Evolutionary conservation across 2,329 filamentous ascomycete species (phyloP).

Genomic region (Alternaria incomplexa): DNA sequence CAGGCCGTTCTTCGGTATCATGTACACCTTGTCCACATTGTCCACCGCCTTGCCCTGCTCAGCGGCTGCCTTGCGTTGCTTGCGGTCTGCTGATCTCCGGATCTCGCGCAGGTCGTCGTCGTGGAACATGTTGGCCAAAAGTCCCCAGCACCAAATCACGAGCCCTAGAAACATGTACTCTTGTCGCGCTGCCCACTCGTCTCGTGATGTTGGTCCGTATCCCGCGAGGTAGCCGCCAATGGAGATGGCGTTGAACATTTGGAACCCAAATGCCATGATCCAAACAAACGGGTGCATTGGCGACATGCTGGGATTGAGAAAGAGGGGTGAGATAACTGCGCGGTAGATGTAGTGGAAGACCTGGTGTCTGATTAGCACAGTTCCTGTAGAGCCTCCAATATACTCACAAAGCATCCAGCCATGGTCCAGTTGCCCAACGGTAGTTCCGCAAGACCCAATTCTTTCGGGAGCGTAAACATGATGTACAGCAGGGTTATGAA

Average conservation of each 20-base stretch:
- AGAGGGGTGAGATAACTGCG: slow-evolving; percentile 78
- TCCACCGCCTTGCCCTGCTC: slow-evolving; percentile 54
- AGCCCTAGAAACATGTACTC: slow-evolving; percentile 67
- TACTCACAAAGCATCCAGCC: slow-evolving; percentile 67
- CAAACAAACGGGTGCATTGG: slow-evolving; percentile 79
- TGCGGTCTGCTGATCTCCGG: slow-evolving; percentile 69
- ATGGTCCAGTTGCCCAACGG: slow-evolving; percentile 82
- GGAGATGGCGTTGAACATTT: slow-evolving; percentile 78
- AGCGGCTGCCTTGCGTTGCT: slow-evolving; percentile 59
- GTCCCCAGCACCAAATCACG: slow-evolving; percentile 75
- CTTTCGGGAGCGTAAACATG: slow-evolving; percentile 69
- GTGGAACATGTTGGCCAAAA: slow-evolving; percentile 83
- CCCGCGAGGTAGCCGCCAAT: slow-evolving; percentile 83
- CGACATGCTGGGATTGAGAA: slow-evolving; percentile 87
- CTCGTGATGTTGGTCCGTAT: slow-evolving; percentile 71
- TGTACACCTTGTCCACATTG: slow-evolving; percentile 80
- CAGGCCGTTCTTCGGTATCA: slow-evolving; percentile 81
- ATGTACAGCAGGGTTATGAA: slow-evolving; percentile 80
- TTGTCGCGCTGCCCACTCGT: slow-evolving; percentile 56
- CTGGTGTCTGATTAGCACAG: slow-evolving; percentile 44
- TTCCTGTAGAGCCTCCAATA: not conserved
- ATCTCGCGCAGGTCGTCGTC: slow-evolving; percentile 91
- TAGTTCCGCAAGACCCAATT: slow-evolving; percentile 63
- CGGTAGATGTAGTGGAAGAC: slow-evolving; percentile 90
- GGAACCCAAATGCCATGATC: slow-evolving; percentile 70